These are phyloP conservation scores for Austropuccinia psidii DNA, from an alignment of 1,284 basidiomycete species.

Conservation along the genomic window DNA sequence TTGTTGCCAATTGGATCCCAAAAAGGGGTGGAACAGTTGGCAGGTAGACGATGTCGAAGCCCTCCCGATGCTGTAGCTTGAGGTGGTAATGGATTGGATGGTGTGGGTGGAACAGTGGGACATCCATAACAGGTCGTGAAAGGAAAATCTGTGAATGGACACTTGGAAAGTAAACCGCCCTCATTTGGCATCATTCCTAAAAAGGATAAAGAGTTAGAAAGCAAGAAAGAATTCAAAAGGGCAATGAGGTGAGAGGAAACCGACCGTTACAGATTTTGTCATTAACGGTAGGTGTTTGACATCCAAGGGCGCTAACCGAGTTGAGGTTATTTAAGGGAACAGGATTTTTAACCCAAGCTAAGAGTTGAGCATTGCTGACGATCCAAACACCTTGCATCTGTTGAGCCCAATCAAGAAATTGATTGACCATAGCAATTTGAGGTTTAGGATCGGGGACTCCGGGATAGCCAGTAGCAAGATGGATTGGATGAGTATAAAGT, in stretches of 20 bases:
- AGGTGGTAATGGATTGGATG: constrained; percentile 59
- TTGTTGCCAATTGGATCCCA: constrained; percentile 64
- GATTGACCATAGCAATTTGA: constrained; percentile 65
- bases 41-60: constrained; percentile 51
- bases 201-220: background rate
- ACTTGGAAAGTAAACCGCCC: constrained; percentile 55
- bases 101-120: constrained; percentile 55
- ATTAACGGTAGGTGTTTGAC: constrained; percentile 55
- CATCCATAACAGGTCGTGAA: constrained; percentile 65
- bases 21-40: constrained; percentile 68
- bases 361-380: constrained; percentile 63
- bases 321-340: constrained; percentile 59
- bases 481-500: constrained; percentile 72
- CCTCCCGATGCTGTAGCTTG: constrained; percentile 54
- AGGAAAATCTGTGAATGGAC: constrained; percentile 63
- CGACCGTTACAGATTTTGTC: constrained; percentile 66
- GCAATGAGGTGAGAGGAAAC: constrained; percentile 44
- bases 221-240: too few species aligned
- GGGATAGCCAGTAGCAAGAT: constrained; percentile 60
- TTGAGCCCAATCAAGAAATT: constrained; percentile 74
- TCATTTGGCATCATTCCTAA: constrained; percentile 38
- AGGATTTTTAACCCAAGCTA: constrained; percentile 67
- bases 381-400: constrained; percentile 66
- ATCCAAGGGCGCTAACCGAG: constrained; percentile 56
- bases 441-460: constrained; percentile 54